Evolutionary conservation across 2,329 filamentous ascomycete species (phyloP), one percentile per base, ranked within the genome.

Genomic region (Raffaelea arxii): DNA sequence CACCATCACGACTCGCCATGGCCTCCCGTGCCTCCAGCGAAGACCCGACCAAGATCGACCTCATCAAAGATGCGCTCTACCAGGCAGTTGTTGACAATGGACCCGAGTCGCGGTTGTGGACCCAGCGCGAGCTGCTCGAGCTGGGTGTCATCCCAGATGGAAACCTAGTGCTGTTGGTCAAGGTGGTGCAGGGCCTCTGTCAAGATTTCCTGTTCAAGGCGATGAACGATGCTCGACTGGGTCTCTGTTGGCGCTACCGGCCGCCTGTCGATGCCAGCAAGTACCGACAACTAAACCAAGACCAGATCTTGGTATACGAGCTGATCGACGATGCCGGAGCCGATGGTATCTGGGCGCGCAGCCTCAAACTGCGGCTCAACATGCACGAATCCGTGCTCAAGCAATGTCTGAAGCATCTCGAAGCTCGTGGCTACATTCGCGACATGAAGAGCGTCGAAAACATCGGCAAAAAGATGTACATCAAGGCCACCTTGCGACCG

Each of bases 381-480:
- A 78, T 95, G 62, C 87, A 94, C 67, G 86, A 91, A 58, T 83
- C 83, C 43, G 79, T 86, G 32, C 76, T 97, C 56, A 86, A 85
- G 56, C 84, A 84, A 57, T 82, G 82, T 24, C 74, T 97, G 55
- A 95, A 94, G 68, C 80, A 82, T 52, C 80, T 98, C 51, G 86
- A 94, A 63, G 69, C 74, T 35, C 90, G 88, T 62, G 80, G 81
- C 30, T 80, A 94, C 61, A 89, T 98, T 63, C 85, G 86, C 58
- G 80, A 82, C 48, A 89, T 97, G 67, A 92, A 91, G 67, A 92
- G 84, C 63, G 89, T 94, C 65, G 89, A 94, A 67, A 83, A 86
- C 59, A 87, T 88, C 24, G 86, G 83, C 54, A 85, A 92, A 61
- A 95, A 94, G 67, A 95, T 94, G 77, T 98, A 92, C 72, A 94